A percentile compares a stretch with the other conserved stretches of the same genome.
These are phyloP conservation scores for Leptographium radiaticola DNA, from an alignment of 2,329 filamentous ascomycete genomes.

Conservation along the genomic window DNA sequence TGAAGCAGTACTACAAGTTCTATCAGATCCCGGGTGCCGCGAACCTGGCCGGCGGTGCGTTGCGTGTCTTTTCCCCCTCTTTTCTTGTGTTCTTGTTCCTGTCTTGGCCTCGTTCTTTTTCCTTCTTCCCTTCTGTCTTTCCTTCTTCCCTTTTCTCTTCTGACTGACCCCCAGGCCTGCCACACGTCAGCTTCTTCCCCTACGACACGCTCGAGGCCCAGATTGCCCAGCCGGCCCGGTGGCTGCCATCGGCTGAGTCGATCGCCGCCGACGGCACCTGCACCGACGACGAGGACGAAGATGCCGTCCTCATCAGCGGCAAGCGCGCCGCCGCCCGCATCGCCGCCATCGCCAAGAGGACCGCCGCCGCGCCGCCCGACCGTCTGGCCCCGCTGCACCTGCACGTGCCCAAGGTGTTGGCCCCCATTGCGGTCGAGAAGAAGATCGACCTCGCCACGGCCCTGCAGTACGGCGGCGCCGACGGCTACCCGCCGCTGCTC, in stretches of 20 bases:
- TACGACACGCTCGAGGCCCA: constrained; percentile 83
- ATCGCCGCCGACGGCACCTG: constrained; percentile 27
- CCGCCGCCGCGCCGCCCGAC: constrained; percentile 9
- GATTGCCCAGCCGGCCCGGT: constrained; percentile 61
- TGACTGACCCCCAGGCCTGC: constrained; percentile 45
- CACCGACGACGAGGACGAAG: constrained; percentile 19
- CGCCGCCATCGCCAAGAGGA: constrained; percentile 11
- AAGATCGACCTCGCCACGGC: constrained; percentile 73
- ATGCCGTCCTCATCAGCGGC: constrained; percentile 23
- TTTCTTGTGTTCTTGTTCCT: no score
- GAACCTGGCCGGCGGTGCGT: constrained; percentile 49
- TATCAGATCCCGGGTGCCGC: constrained; percentile 52
- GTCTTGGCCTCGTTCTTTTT: no score
- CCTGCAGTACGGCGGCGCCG: constrained; percentile 74
- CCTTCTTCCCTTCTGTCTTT: background rate
- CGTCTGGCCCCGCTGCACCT: constrained; percentile 35
- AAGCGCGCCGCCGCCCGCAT: constrained; percentile 14
- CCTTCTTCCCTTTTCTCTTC: background rate
- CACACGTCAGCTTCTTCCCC: constrained; percentile 71
- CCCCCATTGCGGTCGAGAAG: constrained; percentile 38
- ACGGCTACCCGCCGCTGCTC: constrained; percentile 68
- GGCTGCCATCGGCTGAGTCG: constrained; percentile 54
- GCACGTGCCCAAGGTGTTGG: constrained; percentile 54
- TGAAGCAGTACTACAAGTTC: constrained; percentile 82
- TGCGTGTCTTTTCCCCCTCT: background rate